Base-by-base conservation (phyloP, 192 early-diverging fungal species). In the Obelidium mucronatum region DNA sequence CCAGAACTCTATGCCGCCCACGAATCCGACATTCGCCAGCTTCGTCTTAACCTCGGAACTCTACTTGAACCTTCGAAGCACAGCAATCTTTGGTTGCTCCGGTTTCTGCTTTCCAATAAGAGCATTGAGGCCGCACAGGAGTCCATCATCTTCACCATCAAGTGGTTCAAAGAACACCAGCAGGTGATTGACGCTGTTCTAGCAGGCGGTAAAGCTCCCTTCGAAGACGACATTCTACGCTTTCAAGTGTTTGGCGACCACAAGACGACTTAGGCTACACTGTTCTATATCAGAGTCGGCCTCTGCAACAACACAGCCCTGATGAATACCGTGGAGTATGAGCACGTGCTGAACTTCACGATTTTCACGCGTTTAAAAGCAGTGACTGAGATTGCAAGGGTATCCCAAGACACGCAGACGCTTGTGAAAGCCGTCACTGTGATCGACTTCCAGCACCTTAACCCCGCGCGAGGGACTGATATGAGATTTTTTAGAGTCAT, bases 231-330 rank as follows among this genome's bases (percentile, higher is more conserved):
- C 52, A 70, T 70, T 35, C 59, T 31, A 17, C 5, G 24, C 22
- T 70, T 56, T 40, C 68, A 70, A 56, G 68, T 70, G 8, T n/a
- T 35, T 33, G 48, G 48, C 68, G 26, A 60, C 48, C 68, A 70
- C 36, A 54, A 54, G 35, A 70, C 68, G 48, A 58, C 26, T 11
- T 22, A 55, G 4, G 68, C 52, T 2, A 48, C 68, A 55, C 11
- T 70, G 15, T 70, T 70, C 51, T 58, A 33, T 48, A 28, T 70
- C 2, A 48, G 68, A 2, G 33, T 54, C 1, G 68, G 51, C 8
- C 68, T 70, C n/a, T 70, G 26, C 40, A 70, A 70, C 51, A n/a
- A 39, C 42, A 70, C 15, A 28, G 68, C 17, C 11, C 8, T 70
- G 26, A 70, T 70, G 68, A 48, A 70, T 35, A 58, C 24, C 34